Evolutionary conservation across 306 rosid genomes (phyloP).

Genomic region (Nissolia schottii): DNA sequence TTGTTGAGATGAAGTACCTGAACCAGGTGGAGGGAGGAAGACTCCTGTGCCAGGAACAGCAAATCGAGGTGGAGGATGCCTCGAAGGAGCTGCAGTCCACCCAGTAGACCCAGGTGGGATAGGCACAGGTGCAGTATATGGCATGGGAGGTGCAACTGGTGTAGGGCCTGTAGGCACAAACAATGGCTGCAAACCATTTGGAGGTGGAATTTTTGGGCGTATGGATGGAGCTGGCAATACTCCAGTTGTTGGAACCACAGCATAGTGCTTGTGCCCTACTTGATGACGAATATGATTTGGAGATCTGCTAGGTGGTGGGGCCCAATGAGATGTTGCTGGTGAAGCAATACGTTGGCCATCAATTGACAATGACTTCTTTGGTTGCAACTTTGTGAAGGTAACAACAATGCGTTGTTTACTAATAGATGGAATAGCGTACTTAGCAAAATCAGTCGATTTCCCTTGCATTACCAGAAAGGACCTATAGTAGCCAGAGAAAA

Average conservation of each 20-base stretch:
- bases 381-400: constrained; percentile 70
- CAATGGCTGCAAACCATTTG: constrained; percentile 63
- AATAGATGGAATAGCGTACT: constrained; percentile 73
- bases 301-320: constrained; percentile 60
- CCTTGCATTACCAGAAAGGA: constrained; percentile 74
- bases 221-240: constrained; percentile 64
- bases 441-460: constrained; percentile 65
- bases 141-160: constrained; percentile 53
- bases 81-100: constrained; percentile 70
- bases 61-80: constrained; percentile 79
- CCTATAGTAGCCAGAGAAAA: no score
- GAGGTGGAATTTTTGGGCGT: constrained; percentile 53
- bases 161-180: constrained; percentile 65
- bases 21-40: constrained; percentile 90
- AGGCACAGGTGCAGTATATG: constrained; percentile 65
- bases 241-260: constrained; percentile 45
- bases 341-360: constrained; percentile 53
- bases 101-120: constrained; percentile 59
- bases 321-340: constrained; percentile 56
- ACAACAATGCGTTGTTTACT: constrained; percentile 77
- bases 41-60: constrained; percentile 88
- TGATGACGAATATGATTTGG: constrained; percentile 63
- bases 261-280: constrained; percentile 61
- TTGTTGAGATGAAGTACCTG: constrained; percentile 54
- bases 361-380: constrained; percentile 43